These are phyloP conservation scores for Cyberlindnera subsufficiens DNA, from an alignment of 805 yeast species.

Conservation along the genomic window DNA sequence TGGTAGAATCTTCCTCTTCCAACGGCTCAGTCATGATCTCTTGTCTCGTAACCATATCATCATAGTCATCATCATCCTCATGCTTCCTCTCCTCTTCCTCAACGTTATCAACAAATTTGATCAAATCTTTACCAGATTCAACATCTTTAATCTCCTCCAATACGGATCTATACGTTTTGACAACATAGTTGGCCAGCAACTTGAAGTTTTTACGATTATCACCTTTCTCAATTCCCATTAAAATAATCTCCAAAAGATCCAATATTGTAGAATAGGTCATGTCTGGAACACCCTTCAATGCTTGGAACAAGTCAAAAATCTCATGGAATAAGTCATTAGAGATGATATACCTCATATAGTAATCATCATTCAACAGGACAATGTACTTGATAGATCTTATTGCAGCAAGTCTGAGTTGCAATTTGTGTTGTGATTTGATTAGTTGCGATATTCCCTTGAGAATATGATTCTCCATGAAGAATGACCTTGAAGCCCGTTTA, in stretches of 20 bases:
- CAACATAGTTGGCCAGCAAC: conserved; percentile 20
- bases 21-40: conserved; percentile 16
- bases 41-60: conserved; percentile 11
- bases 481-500: conserved; percentile 47
- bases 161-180: conserved; percentile 23
- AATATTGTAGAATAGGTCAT: conserved; percentile 71
- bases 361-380: conserved; percentile 55
- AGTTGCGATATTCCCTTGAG: conserved; percentile 50
- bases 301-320: conserved; percentile 44
- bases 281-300: conserved; percentile 46
- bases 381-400: conserved; percentile 63
- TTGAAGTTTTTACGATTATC: conserved; percentile 18
- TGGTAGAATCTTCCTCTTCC: conserved; percentile 15
- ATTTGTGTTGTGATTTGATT: conserved; percentile 30
- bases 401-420: conserved; percentile 60
- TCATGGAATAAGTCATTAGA: conserved; percentile 44
- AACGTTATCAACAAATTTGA: conserved; percentile 22
- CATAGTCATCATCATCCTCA: neutral
- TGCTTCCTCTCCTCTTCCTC: conserved; percentile 21
- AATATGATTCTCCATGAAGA: conserved; percentile 54
- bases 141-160: conserved; percentile 15
- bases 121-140: conserved; percentile 19
- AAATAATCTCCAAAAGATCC: conserved; percentile 52
- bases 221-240: conserved; percentile 20
- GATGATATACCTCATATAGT: conserved; percentile 51